Base-by-base conservation (phyloP, 169 alveolate species). In the Neospora caninum region DNA sequence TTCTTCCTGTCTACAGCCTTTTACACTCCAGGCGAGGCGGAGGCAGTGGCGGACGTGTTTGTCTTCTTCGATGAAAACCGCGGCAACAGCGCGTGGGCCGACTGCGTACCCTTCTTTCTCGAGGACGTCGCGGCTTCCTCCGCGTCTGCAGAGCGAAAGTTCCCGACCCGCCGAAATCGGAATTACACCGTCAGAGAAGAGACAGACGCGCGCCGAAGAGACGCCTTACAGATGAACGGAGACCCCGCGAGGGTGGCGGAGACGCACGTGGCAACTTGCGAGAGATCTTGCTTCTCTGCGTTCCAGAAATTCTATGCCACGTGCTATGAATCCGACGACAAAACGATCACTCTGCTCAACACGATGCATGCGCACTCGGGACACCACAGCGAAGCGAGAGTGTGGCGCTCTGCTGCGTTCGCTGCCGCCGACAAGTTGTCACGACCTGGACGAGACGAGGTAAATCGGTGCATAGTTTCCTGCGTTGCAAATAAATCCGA, bases 1-100 rank as follows among this genome's bases (percentile, higher is more conserved):
- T 91, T 91, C 82, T 91, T 91, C 91, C 89, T 91, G 45, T 36
- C 89, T 38, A 58, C 91, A 7, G 42, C 58, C 80, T 39, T 45
- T 82, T 31, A 25, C 82, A 6, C 89, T 7, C 39, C 67, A 22
- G 89, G 67, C 20, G 89, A 82, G 27, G 67, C 22, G 67, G 89
- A 38, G 22, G 69, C 89, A 20, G 22, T 82, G 69, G 64, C 89
- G 10, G 69, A 82, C 89, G 89, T 82, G 69, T n/a, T 78, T 38
- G 43, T n/a, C 20, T 78, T 13, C 45, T 78, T 78, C 86, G 42
- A 20, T n/a, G 31, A 16, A 43, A 20, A 43, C 10, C 43, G 86
- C 4, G 73, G 34, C 4, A 64, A 4, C 13, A 4, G 22, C 13
- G 4, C 58, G 58, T 49, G 58, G 58, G 22, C 4, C 13, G 58